phyloP scores from a whole-genome alignment of 768 basidiomycete genomes.

The Kwoniella sp. region DNA sequence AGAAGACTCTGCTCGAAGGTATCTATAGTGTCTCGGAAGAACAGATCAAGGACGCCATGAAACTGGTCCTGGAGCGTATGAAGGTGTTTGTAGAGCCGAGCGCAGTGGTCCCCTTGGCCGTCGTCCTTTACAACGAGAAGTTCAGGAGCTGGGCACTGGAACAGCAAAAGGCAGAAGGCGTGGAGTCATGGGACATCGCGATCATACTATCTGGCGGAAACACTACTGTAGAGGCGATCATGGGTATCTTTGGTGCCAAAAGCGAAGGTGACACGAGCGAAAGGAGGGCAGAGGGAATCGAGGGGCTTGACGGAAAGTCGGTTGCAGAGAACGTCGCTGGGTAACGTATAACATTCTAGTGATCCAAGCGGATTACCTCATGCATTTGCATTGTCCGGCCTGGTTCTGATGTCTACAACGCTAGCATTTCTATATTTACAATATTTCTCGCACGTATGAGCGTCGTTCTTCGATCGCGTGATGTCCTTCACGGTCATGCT shows the following conservation, averaged over 20 bases:
- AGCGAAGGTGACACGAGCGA: not conserved
- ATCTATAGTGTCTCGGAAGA: slow-evolving; percentile 41
- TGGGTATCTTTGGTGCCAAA: slow-evolving; percentile 27
- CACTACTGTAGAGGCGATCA: slow-evolving; percentile 35
- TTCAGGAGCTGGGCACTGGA: slow-evolving; percentile 27
- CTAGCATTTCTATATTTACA: too few species aligned
- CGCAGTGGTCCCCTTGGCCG: slow-evolving; percentile 43
- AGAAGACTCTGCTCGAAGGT: slow-evolving; percentile 34
- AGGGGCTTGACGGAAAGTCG: slow-evolving; percentile 24
- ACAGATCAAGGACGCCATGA: slow-evolving; percentile 41
- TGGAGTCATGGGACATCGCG: slow-evolving; percentile 30
- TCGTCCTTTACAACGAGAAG: slow-evolving; percentile 38
- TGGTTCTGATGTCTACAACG: too few species aligned
- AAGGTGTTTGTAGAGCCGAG: slow-evolving; percentile 49
- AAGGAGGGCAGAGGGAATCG: slow-evolving; percentile 27
- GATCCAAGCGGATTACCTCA: too few species aligned
- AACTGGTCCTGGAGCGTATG: slow-evolving; percentile 41
- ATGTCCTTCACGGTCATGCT: too few species aligned
- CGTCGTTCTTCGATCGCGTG: too few species aligned
- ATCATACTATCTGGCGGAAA: slow-evolving; percentile 37
- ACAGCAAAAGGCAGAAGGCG: slow-evolving; percentile 25
- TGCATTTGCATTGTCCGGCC: too few species aligned
- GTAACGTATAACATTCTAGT: too few species aligned
- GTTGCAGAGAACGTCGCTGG: slow-evolving; percentile 35
- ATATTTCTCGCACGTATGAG: too few species aligned